These are phyloP conservation scores for Mortierella sp. DNA, from an alignment of 371 early-diverging fungal species.

Conservation along the genomic window DNA sequence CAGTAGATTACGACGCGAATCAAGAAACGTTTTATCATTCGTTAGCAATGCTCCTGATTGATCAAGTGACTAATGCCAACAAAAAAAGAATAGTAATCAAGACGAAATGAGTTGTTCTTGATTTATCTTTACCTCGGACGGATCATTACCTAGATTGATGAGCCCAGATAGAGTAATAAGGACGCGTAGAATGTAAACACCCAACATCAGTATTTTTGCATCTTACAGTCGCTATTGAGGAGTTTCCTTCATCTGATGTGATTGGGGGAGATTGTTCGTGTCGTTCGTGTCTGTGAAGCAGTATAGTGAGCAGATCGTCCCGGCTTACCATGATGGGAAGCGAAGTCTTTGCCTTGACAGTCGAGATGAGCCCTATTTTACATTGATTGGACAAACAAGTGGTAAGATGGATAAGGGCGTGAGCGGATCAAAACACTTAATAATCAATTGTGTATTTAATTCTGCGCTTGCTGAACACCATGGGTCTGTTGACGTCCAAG, in stretches of 20 bases:
- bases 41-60: not conserved
- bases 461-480: not conserved
- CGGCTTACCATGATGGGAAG: conserved; percentile 66
- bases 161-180: not conserved
- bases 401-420: too few relatives aligned
- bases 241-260: not conserved
- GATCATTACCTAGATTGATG: conserved; percentile 66
- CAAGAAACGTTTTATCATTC: not conserved
- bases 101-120: not conserved
- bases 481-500: not conserved
- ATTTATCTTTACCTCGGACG: conserved; percentile 61
- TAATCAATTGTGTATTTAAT: conserved; percentile 4
- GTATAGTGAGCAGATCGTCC: not conserved
- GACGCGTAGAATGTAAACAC: not conserved
- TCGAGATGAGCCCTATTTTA: conserved; percentile 57
- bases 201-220: not conserved
- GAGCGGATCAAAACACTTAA: conserved; percentile 6
- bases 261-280: not conserved
- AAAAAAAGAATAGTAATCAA: not conserved
- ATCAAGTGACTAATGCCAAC: not conserved
- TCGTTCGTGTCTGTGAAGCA: not conserved
- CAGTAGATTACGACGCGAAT: not conserved
- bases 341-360: conserved; percentile 51
- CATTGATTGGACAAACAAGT: not conserved
- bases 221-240: not conserved